phyloP scores from a whole-genome alignment of 345 rosid genomes.

The Salix viminalis region DNA sequence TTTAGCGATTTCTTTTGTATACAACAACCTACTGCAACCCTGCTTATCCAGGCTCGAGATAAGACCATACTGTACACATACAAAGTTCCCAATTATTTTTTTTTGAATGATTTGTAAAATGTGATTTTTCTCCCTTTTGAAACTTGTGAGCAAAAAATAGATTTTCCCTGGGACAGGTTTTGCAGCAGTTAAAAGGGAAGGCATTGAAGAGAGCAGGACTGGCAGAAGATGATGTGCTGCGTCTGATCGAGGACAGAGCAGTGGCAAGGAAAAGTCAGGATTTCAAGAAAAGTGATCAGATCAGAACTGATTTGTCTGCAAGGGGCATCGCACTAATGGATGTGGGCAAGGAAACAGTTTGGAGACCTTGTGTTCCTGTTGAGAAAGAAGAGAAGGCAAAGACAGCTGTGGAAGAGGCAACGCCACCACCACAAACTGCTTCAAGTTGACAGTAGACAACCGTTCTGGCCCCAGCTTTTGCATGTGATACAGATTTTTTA shows the following conservation, averaged over 20 bases:
- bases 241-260: slow-evolving; percentile 54
- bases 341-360: slow-evolving; percentile 61
- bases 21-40: neutral
- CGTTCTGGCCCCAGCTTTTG: neutral
- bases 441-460: neutral
- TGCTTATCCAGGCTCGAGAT: neutral
- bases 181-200: slow-evolving; percentile 57
- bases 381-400: slow-evolving; percentile 5
- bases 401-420: neutral
- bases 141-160: neutral
- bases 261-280: slow-evolving; percentile 62
- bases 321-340: slow-evolving; percentile 88
- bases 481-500: no score
- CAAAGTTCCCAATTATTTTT: neutral
- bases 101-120: neutral
- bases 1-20: neutral
- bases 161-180: slow-evolving; percentile 28
- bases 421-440: neutral
- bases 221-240: slow-evolving; percentile 46
- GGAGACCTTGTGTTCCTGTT: slow-evolving; percentile 74
- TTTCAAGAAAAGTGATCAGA: slow-evolving; percentile 59
- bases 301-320: slow-evolving; percentile 54
- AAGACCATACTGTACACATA: neutral
- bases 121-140: neutral
- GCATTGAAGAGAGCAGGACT: slow-evolving; percentile 64